Base-by-base conservation (phyloP, 306 rosid genomes). In the Prunus dulcis region DNA sequence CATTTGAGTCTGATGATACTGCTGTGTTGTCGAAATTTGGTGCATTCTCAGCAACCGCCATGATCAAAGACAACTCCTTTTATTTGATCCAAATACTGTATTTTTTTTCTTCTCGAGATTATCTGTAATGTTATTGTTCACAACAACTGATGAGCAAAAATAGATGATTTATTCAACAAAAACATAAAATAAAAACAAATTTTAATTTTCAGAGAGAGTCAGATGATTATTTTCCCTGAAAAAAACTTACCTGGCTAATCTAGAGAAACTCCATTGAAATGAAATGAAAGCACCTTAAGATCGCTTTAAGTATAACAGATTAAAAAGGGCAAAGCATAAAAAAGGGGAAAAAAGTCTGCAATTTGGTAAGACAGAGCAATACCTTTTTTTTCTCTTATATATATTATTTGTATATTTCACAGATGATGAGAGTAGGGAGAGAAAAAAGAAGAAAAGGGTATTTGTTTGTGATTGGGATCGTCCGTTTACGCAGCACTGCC, bases 21-120 rank as follows among this genome's bases (percentile, higher is more conserved):
- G 78, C 89, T 67, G 81, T 78, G 73, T 79, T 85, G 56, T 89
- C 91, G 77, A 91, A 79, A 84, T 81, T 88, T 55, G 90, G 91
- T 82, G 81, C 98, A 93, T 87, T 88, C 84, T 93, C 97, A 82
- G 93, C 94, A 62, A 93, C 98, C 66, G 93, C 98, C 98, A 90
- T 93, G 86, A 80, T 86, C 88, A 68, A 67, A 78, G 57, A 71
- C 67, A 6, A 19, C 38, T 9, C 46, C 68, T 66, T 71, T 76
- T 30, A 12, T 69, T 57, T 57, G 76, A 49, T 45, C 55, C 82
- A 88, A 77, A 78, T 57, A 58, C 76, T 20, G 34, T 3, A 28
- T 71, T 75, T 49, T 72, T 72, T 79, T 61, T 34, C 25, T 9
- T 15, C 17, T 20, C 78, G 74, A 84, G 84, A 78, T 76, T 76